Percentiles rank a stretch among this genome's conserved stretches.
Evolutionary conservation across 257 asterid genomes (phyloP).

Genomic region (Paulownia fortunei): DNA sequence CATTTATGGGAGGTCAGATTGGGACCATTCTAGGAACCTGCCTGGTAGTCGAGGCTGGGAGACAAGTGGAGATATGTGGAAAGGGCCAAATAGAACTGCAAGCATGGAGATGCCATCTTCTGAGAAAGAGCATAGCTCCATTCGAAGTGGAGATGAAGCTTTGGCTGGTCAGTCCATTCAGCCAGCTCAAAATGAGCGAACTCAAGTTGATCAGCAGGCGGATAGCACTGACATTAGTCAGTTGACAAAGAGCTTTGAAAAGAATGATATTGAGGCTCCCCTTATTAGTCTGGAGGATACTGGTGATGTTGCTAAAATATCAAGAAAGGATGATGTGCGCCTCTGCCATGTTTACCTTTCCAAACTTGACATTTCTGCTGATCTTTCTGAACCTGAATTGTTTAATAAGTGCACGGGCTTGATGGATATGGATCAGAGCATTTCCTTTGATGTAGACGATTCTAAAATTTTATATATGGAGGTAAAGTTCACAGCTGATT

Average conservation of each 20-base stretch:
- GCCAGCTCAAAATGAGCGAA: conserved; percentile 52
- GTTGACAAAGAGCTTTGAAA: conserved; percentile 42
- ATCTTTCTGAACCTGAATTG: conserved; percentile 80
- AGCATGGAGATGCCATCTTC: conserved; percentile 62
- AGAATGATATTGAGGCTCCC: conserved; percentile 48
- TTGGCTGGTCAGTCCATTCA: conserved; percentile 51
- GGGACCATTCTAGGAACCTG: conserved; percentile 70
- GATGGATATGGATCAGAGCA: conserved; percentile 46
- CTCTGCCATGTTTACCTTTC: conserved; percentile 64
- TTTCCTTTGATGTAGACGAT: conserved; percentile 47
- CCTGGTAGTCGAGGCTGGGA: conserved; percentile 67
- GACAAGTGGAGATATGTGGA: conserved; percentile 65
- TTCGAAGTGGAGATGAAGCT: conserved; percentile 55
- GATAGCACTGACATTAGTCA: conserved; percentile 53
- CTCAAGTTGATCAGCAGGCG: conserved; percentile 50
- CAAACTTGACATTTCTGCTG: conserved; percentile 85
- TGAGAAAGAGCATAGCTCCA: conserved; percentile 62
- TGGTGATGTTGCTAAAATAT: conserved; percentile 35
- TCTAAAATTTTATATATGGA: conserved; percentile 57
- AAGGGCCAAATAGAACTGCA: conserved; percentile 62
- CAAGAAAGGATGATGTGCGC: conserved; percentile 51
- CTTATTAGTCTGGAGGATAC: conserved; percentile 41
- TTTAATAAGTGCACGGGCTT: conserved; percentile 61
- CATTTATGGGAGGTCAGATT: conserved; percentile 79
- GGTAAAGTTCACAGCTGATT: conserved; percentile 52